phyloP scores from a whole-genome alignment of 1,284 basidiomycete species.

The Cryptococcus amylolentus region DNA sequence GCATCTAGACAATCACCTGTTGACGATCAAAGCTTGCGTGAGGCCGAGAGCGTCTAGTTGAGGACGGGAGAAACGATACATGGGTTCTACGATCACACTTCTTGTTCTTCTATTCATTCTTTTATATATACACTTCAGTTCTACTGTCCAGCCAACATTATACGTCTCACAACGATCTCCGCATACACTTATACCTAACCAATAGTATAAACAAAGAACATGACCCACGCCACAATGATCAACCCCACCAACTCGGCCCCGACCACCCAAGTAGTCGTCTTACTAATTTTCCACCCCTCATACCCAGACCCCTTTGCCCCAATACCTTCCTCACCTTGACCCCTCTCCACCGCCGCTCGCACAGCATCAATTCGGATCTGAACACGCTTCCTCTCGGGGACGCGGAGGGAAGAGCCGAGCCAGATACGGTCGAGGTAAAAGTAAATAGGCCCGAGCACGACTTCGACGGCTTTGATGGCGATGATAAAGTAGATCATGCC shows the following conservation, averaged over 20 bases:
- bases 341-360: slow-evolving; percentile 8
- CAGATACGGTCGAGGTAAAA: slow-evolving; percentile 37
- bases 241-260: slow-evolving; percentile 15
- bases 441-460: slow-evolving; percentile 45
- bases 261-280: slow-evolving; percentile 14
- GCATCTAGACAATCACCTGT: too few species aligned
- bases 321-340: too few species aligned
- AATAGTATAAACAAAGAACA: slow-evolving; percentile 2
- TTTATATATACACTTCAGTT: too few species aligned
- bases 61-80: too few species aligned
- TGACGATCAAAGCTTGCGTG: too few species aligned
- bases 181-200: too few species aligned
- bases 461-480: slow-evolving; percentile 49
- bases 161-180: too few species aligned
- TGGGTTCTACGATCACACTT: too few species aligned
- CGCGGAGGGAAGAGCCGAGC: slow-evolving; percentile 44
- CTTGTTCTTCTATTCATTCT: too few species aligned
- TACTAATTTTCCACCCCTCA: slow-evolving; percentile 22
- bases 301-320: slow-evolving; percentile 15
- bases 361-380: slow-evolving; percentile 22
- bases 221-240: slow-evolving; percentile 30
- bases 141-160: too few species aligned
- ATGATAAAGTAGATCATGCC: slow-evolving; percentile 50
- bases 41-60: too few species aligned
- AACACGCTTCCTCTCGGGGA: slow-evolving; percentile 37